A percentile compares a stretch with the other conserved stretches of the same genome.
Evolutionary conservation across 441 rosid species (phyloP).

Genomic region (Adansonia madagascariensis): DNA sequence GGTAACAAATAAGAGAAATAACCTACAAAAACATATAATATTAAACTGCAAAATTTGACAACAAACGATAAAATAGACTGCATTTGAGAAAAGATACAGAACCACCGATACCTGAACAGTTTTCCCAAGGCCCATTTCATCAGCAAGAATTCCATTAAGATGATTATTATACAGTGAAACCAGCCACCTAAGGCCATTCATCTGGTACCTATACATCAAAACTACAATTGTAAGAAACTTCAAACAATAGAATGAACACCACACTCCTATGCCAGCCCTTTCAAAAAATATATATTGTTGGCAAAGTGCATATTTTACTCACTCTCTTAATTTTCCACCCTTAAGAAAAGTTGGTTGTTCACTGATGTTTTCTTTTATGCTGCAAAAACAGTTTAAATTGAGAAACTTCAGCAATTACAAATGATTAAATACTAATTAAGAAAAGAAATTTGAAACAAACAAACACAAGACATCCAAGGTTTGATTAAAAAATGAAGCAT

Average conservation of each 20-base stretch:
- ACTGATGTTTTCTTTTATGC: slow-evolving; percentile 79
- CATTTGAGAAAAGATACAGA: slow-evolving; percentile 19
- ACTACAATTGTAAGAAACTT: slow-evolving; percentile 28
- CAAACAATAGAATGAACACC: slow-evolving; percentile 10
- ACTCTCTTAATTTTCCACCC: slow-evolving; percentile 95
- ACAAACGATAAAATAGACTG: slow-evolving; percentile 17
- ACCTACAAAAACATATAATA: slow-evolving; percentile 50
- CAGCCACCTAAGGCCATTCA: slow-evolving; percentile 95
- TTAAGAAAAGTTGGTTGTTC: slow-evolving; percentile 78
- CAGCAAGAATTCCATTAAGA: slow-evolving; percentile 94
- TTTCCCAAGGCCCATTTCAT: slow-evolving; percentile 99
- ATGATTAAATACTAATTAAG: slow-evolving; percentile 11
- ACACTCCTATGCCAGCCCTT: slow-evolving; percentile 8
- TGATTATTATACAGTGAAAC: slow-evolving; percentile 90
- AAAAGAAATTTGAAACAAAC: slow-evolving; percentile 1
- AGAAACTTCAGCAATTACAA: slow-evolving; percentile 25
- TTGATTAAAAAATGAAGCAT: slow-evolving; percentile 23
- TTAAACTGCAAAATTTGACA: slow-evolving; percentile 16
- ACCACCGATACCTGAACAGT: slow-evolving; percentile 75
- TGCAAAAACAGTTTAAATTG: slow-evolving; percentile 43
- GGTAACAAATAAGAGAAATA: slow-evolving; percentile 86
- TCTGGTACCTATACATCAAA: slow-evolving; percentile 77
- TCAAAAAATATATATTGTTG: neutral
- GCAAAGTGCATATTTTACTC: slow-evolving; percentile 43
- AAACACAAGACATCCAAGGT: slow-evolving; percentile 15